Conservation (phyloP, 495 filamentous ascomycete species). For the Hypomontagnella monticulosa region DNA sequence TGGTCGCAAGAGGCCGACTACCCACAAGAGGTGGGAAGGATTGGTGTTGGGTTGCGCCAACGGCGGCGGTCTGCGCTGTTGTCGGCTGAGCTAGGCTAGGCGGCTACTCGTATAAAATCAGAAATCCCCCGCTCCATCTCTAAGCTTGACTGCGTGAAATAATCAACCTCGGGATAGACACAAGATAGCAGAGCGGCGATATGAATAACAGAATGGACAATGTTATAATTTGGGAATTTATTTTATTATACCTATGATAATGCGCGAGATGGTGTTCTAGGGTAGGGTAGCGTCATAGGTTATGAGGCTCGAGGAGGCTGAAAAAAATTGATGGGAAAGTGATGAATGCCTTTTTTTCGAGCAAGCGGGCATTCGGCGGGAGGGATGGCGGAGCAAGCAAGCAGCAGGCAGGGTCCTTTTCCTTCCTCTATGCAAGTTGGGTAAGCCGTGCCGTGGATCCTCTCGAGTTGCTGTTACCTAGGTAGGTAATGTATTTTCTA, state of each 20-base stretch:
- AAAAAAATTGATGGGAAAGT: constrained; percentile 21
- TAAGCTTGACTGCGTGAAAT: constrained; percentile 36
- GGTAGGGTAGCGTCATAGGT: constrained; percentile 10
- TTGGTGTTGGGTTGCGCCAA: constrained; percentile 20
- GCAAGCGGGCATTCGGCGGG: constrained; percentile 15
- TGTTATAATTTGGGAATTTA: neutral
- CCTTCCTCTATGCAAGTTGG: neutral
- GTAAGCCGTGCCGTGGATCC: constrained; percentile 26
- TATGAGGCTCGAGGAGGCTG: constrained; percentile 29
- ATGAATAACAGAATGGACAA: neutral
- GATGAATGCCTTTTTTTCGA: constrained; percentile 2
- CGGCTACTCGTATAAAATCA: constrained; percentile 31
- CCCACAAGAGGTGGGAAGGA: constrained; percentile 20
- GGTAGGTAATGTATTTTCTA: neutral
- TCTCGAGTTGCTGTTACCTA: constrained; percentile 5
- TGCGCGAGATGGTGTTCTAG: neutral
- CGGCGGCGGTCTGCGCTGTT: constrained; percentile 6
- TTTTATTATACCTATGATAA: constrained; percentile 13
- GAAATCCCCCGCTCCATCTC: constrained; percentile 39
- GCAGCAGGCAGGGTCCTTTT: neutral
- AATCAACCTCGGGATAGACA: neutral
- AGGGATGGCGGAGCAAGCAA: constrained; percentile 20
- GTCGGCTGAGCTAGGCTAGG: constrained; percentile 23
- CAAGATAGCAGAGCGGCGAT: neutral
- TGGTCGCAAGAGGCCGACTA: constrained; percentile 19